A percentile compares a stretch with the other conserved stretches of the same genome.
These are phyloP conservation scores for Aspergillus asperescens DNA, from an alignment of 495 filamentous ascomycete genomes.

Conservation along the genomic window DNA sequence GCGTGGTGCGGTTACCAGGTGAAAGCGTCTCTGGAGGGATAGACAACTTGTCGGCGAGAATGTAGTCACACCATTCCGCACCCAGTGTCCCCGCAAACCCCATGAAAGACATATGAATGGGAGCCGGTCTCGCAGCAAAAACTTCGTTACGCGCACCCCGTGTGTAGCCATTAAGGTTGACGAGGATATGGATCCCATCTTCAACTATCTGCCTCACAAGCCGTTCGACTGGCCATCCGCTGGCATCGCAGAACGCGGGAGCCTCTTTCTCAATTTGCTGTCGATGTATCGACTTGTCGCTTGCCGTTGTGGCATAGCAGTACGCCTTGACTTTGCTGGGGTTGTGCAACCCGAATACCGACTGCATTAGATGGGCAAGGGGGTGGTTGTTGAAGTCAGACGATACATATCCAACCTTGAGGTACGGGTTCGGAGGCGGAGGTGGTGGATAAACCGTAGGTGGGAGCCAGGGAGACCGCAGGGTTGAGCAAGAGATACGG, in stretches of 20 bases:
- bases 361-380: conserved; percentile 96
- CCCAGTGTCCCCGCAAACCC: conserved; percentile 95
- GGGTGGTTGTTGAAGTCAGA: conserved; percentile 99
- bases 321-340: conserved; percentile 68
- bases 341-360: conserved; percentile 91
- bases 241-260: conserved; percentile 86
- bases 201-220: conserved; percentile 84
- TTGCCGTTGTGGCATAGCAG: conserved; percentile 94
- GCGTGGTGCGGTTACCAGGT: conserved; percentile 67
- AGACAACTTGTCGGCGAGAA: conserved; percentile 83
- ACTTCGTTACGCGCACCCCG: conserved; percentile 95
- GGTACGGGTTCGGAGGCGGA: conserved; percentile 68
- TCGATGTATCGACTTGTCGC: conserved; percentile 86
- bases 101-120: conserved; percentile 99
- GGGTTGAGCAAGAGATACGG: conserved; percentile 83
- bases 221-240: conserved; percentile 76
- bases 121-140: conserved; percentile 90
- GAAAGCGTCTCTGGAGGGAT: conserved; percentile 78
- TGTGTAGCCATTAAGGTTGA: conserved; percentile 97
- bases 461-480: conserved; percentile 83
- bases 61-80: conserved; percentile 98
- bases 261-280: conserved; percentile 93
- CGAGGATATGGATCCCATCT: conserved; percentile 94
- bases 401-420: conserved; percentile 93
- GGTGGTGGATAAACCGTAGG: conserved; percentile 76